Conservation (phyloP, 225 moss, liverwort and hornwort genomes). For the Polytrichum commune region DNA sequence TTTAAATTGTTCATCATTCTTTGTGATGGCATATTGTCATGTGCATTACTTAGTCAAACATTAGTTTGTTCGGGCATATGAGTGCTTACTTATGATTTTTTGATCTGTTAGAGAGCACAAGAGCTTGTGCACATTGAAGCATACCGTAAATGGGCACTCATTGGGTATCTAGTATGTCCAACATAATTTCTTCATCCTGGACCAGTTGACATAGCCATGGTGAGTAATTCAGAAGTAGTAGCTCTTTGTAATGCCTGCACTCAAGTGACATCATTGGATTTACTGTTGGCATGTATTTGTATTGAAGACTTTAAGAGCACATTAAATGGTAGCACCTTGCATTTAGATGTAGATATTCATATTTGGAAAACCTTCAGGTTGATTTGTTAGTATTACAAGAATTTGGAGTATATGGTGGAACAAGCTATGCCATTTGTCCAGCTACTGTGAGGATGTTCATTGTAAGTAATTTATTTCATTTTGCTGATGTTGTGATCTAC, state of each 20-base stretch:
- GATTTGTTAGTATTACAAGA: too few species aligned
- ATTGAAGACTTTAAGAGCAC: too few species aligned
- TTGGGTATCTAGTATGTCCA: slow-evolving; percentile 95
- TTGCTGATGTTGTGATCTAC: neutral
- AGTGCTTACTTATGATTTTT: slow-evolving; percentile 3
- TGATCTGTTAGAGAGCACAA: slow-evolving; percentile 77
- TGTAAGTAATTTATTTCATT: too few species aligned
- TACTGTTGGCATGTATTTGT: neutral
- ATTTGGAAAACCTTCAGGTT: too few species aligned
- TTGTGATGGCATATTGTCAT: too few species aligned
- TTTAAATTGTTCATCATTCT: too few species aligned
- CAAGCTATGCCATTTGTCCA: too few species aligned
- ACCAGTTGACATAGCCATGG: slow-evolving; percentile 90
- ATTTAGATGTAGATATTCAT: too few species aligned
- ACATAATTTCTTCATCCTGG: slow-evolving; percentile 86
- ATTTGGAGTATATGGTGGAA: too few species aligned
- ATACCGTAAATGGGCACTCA: slow-evolving; percentile 93
- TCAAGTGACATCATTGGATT: neutral
- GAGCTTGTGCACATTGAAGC: slow-evolving; percentile 88
- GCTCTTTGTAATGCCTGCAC: neutral
- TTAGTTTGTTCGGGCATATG: too few species aligned
- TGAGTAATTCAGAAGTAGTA: slow-evolving; percentile 16
- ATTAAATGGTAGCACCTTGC: too few species aligned
- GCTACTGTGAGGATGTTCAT: neutral
- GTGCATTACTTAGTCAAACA: too few species aligned